phyloP scores from a whole-genome alignment of 257 asterid species.

The Solanum gandarillasii region DNA sequence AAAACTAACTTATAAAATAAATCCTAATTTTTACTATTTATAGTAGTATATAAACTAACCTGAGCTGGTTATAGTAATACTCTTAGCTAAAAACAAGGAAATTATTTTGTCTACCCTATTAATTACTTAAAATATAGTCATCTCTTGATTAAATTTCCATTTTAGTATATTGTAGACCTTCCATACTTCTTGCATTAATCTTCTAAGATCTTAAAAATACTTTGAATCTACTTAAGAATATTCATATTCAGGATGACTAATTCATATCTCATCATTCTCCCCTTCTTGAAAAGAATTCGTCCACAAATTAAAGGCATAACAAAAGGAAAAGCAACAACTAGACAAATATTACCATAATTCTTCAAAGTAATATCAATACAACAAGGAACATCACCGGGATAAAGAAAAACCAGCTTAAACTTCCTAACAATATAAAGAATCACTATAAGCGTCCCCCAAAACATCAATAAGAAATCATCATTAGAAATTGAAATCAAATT shows the following conservation, averaged over 20 bases:
- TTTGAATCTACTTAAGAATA: too few species aligned
- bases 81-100: not conserved
- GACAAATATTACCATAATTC: not conserved
- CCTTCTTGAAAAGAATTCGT: not conserved
- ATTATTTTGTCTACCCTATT: not conserved
- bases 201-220: not conserved
- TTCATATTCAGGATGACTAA: not conserved
- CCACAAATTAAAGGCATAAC: not conserved
- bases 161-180: not conserved
- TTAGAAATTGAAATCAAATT: too few species aligned
- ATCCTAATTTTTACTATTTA: too few species aligned
- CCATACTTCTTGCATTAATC: not conserved
- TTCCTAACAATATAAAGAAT: too few species aligned
- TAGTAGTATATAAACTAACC: not conserved
- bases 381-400: not conserved
- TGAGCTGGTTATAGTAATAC: not conserved
- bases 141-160: not conserved
- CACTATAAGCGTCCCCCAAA: not conserved
- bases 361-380: not conserved
- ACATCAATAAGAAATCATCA: not conserved
- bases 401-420: not conserved
- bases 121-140: too few species aligned
- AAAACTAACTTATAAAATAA: not conserved
- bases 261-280: not conserved
- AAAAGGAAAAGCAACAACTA: not conserved